These are phyloP conservation scores for Penicillium frequentans DNA, from an alignment of 2,329 filamentous ascomycete species.

Conservation along the genomic window DNA sequence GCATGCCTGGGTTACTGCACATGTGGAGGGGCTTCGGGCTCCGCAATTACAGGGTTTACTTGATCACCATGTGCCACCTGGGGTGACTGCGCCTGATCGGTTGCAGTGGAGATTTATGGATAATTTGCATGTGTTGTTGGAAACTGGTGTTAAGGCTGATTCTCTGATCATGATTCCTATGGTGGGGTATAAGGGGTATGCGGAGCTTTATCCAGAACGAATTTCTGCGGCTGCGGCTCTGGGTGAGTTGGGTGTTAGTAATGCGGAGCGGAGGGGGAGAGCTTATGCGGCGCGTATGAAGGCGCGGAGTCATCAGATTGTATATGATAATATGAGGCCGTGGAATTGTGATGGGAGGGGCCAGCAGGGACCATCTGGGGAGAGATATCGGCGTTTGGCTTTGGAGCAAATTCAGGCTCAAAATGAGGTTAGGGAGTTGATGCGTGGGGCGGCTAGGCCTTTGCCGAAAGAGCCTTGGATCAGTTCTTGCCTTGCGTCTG, in stretches of 20 bases:
- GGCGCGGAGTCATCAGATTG: conserved; percentile 1
- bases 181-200: conserved; percentile 19
- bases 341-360: background rate
- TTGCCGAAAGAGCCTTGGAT: conserved; percentile 23
- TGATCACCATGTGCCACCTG: background rate
- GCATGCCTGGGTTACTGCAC: conserved; percentile 23
- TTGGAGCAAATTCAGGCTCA: conserved; percentile 10
- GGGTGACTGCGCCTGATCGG: background rate
- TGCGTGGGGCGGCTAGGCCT: conserved; percentile 10
- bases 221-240: background rate
- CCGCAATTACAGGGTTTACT: conserved; percentile 13
- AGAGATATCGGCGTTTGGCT: background rate
- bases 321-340: background rate
- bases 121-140: conserved; percentile 12
- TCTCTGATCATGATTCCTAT: conserved; percentile 25
- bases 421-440: conserved; percentile 10
- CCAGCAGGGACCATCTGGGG: background rate
- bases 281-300: conserved; percentile 11
- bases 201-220: background rate
- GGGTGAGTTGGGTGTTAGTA: background rate
- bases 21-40: conserved; percentile 12
- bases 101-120: conserved; percentile 17
- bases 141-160: conserved; percentile 17
- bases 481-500: background rate
- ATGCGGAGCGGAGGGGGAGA: background rate